These are phyloP conservation scores for Taphrina flavorubra DNA, from an alignment of 1,139 yeast genomes.

Conservation along the genomic window DNA sequence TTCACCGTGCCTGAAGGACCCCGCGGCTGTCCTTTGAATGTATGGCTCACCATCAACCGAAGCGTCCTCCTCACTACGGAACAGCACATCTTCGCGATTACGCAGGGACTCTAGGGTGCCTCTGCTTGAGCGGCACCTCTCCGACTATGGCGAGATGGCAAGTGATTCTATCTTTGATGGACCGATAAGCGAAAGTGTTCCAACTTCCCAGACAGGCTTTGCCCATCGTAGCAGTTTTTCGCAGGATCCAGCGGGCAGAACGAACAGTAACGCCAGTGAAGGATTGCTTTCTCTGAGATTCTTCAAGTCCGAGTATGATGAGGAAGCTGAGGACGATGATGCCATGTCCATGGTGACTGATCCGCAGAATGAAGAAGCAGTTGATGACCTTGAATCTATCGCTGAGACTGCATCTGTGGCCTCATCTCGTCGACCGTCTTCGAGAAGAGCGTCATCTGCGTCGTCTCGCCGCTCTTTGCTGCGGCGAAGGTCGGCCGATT, in stretches of 20 bases:
- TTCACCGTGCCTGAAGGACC: too few relatives aligned
- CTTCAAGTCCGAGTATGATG: constrained; percentile 42
- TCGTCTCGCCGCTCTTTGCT: constrained; percentile 25
- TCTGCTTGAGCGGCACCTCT: constrained; percentile 35
- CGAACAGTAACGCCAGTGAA: constrained; percentile 40
- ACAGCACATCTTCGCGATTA: constrained; percentile 6
- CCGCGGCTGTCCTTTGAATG: background rate
- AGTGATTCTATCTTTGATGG: constrained; percentile 43
- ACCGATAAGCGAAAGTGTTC: constrained; percentile 42
- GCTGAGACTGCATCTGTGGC: constrained; percentile 39
- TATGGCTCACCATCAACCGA: constrained; percentile 18
- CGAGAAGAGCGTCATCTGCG: constrained; percentile 8
- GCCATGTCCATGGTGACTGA: constrained; percentile 35
- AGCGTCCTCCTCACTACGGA: background rate
- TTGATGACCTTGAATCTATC: constrained; percentile 33
- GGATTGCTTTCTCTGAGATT: constrained; percentile 40
- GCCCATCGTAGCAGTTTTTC: constrained; percentile 39
- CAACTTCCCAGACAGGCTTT: constrained; percentile 42
- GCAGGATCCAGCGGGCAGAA: constrained; percentile 19
- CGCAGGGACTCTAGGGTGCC: constrained; percentile 41
- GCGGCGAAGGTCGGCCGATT: constrained; percentile 26
- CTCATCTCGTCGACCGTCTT: constrained; percentile 26
- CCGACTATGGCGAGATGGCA: constrained; percentile 42
- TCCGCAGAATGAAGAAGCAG: constrained; percentile 32
- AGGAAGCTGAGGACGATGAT: constrained; percentile 37